A percentile compares a stretch with the other conserved stretches of the same genome.
phyloP scores from a whole-genome alignment of 306 rosid genomes.

The Ochetophila trinervis region DNA sequence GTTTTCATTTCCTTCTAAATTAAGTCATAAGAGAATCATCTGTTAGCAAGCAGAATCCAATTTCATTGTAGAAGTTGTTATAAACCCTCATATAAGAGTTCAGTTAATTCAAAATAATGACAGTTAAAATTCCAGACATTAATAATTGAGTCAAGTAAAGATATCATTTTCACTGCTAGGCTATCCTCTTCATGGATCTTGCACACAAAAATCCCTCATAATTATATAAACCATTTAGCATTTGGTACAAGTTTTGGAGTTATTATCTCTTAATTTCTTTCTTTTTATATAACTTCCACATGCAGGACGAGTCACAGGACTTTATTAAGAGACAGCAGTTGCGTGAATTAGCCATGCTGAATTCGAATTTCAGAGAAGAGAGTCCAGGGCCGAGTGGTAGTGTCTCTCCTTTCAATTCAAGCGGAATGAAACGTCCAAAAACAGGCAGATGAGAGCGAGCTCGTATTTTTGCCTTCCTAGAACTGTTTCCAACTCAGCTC shows the following conservation, averaged over 20 bases:
- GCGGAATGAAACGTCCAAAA: conserved; percentile 95
- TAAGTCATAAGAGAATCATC: too few relatives aligned
- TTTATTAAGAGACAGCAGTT: conserved; percentile 89
- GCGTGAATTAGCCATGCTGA: conserved; percentile 87
- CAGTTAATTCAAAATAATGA: not conserved
- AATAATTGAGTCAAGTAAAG: not conserved
- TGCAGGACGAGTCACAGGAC: conserved; percentile 93
- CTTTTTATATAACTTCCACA: conserved; percentile 21
- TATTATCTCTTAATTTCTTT: conserved; percentile 6
- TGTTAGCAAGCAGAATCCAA: too few relatives aligned
- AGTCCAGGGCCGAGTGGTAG: conserved; percentile 97
- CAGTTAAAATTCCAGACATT: not conserved
- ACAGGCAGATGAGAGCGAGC: conserved; percentile 62
- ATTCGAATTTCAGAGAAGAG: conserved; percentile 93
- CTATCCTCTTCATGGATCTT: conserved; percentile 21
- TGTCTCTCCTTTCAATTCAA: conserved; percentile 87
- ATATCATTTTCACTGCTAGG: conserved; percentile 12
- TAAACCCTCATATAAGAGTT: too few relatives aligned
- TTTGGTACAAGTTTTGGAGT: conserved; percentile 12
- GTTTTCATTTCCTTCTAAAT: too few relatives aligned
- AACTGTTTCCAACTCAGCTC: conserved; percentile 30
- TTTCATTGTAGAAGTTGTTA: too few relatives aligned
- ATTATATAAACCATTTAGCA: conserved; percentile 6
- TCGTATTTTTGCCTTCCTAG: conserved; percentile 18
- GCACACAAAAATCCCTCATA: not conserved